Conservation (phyloP, 2,329 filamentous ascomycete genomes). For the Arthrobotrys entomopaga region DNA sequence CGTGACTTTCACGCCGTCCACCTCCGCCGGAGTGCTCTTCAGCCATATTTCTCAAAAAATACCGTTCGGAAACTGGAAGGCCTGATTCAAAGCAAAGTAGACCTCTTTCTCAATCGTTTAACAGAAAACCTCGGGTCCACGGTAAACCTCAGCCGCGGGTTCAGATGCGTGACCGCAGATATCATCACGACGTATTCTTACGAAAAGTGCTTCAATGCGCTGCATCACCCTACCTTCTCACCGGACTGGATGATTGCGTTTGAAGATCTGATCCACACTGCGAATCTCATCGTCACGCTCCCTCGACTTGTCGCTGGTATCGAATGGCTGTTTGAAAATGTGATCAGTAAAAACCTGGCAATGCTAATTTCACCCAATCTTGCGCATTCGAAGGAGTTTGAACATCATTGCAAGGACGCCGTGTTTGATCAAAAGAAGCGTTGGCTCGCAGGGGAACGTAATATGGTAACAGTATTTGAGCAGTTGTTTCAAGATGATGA, state of each 20-base stretch:
- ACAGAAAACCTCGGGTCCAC: neutral
- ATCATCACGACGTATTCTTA: slow-evolving; percentile 41
- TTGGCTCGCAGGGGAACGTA: slow-evolving; percentile 21
- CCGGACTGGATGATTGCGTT: slow-evolving; percentile 32
- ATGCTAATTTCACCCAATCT: slow-evolving; percentile 22
- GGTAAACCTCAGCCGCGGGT: slow-evolving; percentile 24
- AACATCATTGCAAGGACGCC: slow-evolving; percentile 20
- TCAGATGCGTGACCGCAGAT: slow-evolving; percentile 30
- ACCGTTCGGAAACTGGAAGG: slow-evolving; percentile 35
- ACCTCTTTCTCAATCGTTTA: slow-evolving; percentile 27
- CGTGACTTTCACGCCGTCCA: slow-evolving; percentile 18
- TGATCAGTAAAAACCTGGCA: neutral
- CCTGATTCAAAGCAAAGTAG: slow-evolving; percentile 19
- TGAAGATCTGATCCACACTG: slow-evolving; percentile 5
- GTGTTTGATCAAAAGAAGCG: slow-evolving; percentile 21
- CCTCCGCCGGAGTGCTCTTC: slow-evolving; percentile 26
- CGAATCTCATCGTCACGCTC: neutral
- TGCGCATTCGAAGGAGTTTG: slow-evolving; percentile 15
- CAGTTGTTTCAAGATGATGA: slow-evolving; percentile 35
- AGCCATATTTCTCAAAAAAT: slow-evolving; percentile 45
- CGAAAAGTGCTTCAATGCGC: slow-evolving; percentile 33
- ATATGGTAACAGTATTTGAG: slow-evolving; percentile 32
- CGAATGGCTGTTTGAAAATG: slow-evolving; percentile 24
- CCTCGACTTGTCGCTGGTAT: neutral
- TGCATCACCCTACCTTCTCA: slow-evolving; percentile 5